A percentile compares a stretch with the other conserved stretches of the same genome.
Evolutionary conservation across 2,329 filamentous ascomycete genomes (phyloP).

Genomic region (Epichloe amarillans): DNA sequence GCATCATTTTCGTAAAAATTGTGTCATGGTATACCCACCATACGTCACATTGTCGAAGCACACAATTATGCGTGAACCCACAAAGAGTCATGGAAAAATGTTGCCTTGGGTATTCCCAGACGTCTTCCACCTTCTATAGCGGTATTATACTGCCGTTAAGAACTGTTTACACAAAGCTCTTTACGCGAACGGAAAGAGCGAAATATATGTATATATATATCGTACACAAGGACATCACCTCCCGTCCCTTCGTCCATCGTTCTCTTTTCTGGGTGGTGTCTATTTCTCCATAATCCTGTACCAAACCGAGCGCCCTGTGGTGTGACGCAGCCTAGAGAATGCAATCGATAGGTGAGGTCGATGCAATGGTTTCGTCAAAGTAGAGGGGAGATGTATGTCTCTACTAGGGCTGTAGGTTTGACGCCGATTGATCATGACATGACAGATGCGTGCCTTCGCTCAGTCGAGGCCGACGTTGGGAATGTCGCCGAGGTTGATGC

Average conservation of each 20-base stretch:
- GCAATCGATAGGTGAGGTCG: neutral
- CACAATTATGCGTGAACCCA: conserved; percentile 7
- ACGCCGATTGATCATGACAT: neutral
- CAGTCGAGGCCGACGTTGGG: conserved; percentile 43
- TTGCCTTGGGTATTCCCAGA: conserved; percentile 13
- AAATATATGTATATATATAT: conserved; percentile 20
- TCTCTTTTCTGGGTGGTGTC: neutral
- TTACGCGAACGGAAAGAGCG: conserved; percentile 23
- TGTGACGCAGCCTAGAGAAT: neutral
- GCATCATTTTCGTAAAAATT: no score
- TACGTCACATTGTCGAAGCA: neutral
- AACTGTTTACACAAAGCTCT: conserved; percentile 30
- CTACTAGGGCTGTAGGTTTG: neutral
- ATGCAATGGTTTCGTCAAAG: neutral
- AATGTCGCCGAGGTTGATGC: conserved; percentile 33
- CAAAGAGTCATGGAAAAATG: conserved; percentile 16
- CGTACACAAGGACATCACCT: conserved; percentile 20
- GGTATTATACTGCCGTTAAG: conserved; percentile 19
- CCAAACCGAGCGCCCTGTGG: neutral
- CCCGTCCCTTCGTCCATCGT: neutral
- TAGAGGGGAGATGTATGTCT: neutral
- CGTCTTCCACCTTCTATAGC: conserved; percentile 16
- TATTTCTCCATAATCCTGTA: neutral
- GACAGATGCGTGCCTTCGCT: neutral
- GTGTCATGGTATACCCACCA: neutral